Conservation (phyloP, 495 filamentous ascomycete genomes). For the Penicillium longicatenatum region DNA sequence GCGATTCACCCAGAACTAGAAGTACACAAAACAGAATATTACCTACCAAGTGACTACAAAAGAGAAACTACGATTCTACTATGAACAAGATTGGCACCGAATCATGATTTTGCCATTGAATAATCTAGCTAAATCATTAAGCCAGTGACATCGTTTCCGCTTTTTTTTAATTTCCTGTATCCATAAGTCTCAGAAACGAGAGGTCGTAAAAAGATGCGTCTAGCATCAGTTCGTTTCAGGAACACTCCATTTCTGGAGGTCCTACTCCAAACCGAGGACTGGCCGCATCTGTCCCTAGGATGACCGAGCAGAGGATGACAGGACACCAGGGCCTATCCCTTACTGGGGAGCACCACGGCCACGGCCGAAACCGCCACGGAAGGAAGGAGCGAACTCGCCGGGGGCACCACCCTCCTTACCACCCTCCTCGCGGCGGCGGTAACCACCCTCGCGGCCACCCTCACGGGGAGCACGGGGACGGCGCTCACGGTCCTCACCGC, state of each 20-base stretch:
- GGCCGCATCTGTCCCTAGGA: conserved; percentile 38
- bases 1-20: conserved; percentile 23
- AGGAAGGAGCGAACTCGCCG: conserved; percentile 91
- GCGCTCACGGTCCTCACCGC: conserved; percentile 84
- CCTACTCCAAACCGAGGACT: conserved; percentile 37
- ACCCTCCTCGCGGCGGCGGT: conserved; percentile 84
- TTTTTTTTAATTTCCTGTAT: conserved; percentile 34
- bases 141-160: conserved; percentile 31
- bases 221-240: conserved; percentile 32
- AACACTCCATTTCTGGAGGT: conserved; percentile 10
- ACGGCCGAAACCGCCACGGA: conserved; percentile 94
- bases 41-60: background rate
- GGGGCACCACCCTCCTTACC: conserved; percentile 95
- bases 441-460: conserved; percentile 93
- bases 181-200: conserved; percentile 23
- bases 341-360: conserved; percentile 73
- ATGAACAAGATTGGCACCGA: conserved; percentile 15
- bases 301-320: conserved; percentile 41
- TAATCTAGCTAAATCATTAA: conserved; percentile 35
- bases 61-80: background rate
- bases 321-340: conserved; percentile 31
- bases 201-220: conserved; percentile 26
- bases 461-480: conserved; percentile 83
- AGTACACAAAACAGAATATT: background rate
- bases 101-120: conserved; percentile 37